Evolutionary conservation across 2,329 filamentous ascomycete genomes (phyloP), one percentile per base, ranked within the genome.

Genomic region (Arthrobotrys conoides): DNA sequence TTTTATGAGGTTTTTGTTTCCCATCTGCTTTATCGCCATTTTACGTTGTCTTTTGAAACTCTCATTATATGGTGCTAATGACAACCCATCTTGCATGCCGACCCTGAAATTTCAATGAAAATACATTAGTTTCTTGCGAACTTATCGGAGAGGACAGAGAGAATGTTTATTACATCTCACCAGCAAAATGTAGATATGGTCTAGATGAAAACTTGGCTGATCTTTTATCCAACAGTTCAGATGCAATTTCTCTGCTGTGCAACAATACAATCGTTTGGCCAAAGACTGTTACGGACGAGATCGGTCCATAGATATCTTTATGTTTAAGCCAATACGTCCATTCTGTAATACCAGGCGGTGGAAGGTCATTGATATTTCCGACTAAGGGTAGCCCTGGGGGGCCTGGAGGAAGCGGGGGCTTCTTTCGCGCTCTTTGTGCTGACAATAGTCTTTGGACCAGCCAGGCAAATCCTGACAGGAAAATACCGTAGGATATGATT

Each of bases 201-300:
- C 85, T 83, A 6, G 82, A 83, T 10, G 82, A 84, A 80, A 86
- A 86, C 53, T 84, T 83, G 5, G 82, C 83, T 2, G 84, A 85
- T 46, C 85, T 83, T 65, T 85, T 84, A 33, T 85, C 83, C 0
- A 87, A 82, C 5, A 87, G 81, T 48, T 86, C 85, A 66, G 85
- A 84, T 41, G 85, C 85, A 16, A 86, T 83, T 41, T 84, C 83
- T 61, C 85, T 84, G 8, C 82, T 83, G 33, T 84, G 84, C 20
- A 86, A 82, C 30, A 86, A 80, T 63, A 85, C 81, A 59, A 84
- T 83, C 20, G 82, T 82, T 10, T 82, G 81, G 16, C 85, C 86
- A 5, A 85, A 85, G 65, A 88, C 84, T 48, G 84, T 84, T 36
- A 87, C 81, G 9, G 84, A 84, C 79, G 85, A 87, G 33, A 88